These are phyloP conservation scores for Cyclotella cryptica DNA, from an alignment of 108 stramenopile genomes.

Conservation along the genomic window DNA sequence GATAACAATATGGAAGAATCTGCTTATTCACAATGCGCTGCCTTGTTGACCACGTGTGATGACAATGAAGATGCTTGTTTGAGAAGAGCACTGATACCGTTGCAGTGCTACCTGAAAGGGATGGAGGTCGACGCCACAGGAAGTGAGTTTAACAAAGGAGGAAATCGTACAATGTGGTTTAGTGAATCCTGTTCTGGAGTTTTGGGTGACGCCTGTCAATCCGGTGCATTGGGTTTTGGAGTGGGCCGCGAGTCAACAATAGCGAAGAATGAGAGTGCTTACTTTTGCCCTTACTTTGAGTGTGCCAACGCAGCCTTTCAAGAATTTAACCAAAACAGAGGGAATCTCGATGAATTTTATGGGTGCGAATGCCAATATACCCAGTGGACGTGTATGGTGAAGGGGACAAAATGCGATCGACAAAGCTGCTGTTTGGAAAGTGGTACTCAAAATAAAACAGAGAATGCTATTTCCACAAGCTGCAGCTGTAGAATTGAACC, in stretches of 20 bases:
- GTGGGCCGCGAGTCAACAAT: neutral
- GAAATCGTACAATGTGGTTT: slow-evolving; percentile 3
- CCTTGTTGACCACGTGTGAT: neutral
- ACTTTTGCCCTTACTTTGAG: slow-evolving; percentile 7
- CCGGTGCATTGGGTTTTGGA: neutral
- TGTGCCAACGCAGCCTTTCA: slow-evolving; percentile 1
- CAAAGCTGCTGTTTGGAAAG: neutral
- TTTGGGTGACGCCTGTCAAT: neutral
- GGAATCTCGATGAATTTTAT: neutral
- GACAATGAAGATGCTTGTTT: neutral
- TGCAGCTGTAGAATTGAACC: slow-evolving; percentile 4
- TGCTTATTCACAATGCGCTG: neutral
- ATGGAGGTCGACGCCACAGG: neutral
- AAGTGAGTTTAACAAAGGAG: neutral
- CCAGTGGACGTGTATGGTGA: neutral
- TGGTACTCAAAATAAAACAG: neutral
- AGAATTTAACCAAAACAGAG: no score
- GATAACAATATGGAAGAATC: no score
- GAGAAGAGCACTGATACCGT: neutral
- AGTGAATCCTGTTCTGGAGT: slow-evolving; percentile 1
- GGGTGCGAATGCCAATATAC: slow-evolving; percentile 6
- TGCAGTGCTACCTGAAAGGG: neutral
- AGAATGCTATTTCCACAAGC: neutral
- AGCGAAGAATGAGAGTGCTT: neutral
- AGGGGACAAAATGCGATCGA: slow-evolving; percentile 1